These are phyloP conservation scores for Trichoderma arundinaceum DNA, from an alignment of 2,329 filamentous ascomycete species.

Conservation along the genomic window DNA sequence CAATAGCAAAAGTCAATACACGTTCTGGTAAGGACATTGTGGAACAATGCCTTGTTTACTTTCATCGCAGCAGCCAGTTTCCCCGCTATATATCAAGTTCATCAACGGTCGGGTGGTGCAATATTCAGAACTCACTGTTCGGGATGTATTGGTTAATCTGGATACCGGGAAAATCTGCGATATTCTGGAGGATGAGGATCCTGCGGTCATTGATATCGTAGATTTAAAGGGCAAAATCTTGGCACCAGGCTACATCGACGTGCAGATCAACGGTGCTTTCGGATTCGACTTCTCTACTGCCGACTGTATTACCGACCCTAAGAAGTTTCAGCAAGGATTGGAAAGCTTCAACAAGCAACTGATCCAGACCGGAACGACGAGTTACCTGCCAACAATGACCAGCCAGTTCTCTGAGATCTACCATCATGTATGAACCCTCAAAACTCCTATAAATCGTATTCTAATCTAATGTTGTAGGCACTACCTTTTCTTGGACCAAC, in stretches of 20 bases:
- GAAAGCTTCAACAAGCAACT: neutral
- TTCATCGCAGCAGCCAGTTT: too few relatives aligned
- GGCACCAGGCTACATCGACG: too few relatives aligned
- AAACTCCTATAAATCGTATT: too few relatives aligned
- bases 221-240: too few relatives aligned
- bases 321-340: too few relatives aligned
- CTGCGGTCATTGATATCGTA: neutral
- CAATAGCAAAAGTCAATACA: too few relatives aligned
- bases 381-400: neutral
- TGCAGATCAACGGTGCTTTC: too few relatives aligned
- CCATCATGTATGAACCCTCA: neutral
- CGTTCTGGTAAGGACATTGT: too few relatives aligned
- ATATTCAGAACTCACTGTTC: neutral
- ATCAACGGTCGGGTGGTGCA: neutral
- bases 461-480: neutral
- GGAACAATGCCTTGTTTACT: too few relatives aligned
- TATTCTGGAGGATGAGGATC: neutral
- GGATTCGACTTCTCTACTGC: too few relatives aligned
- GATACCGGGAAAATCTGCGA: neutral
- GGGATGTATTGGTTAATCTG: neutral
- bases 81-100: too few relatives aligned
- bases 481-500: constrained; percentile 4
- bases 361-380: neutral
- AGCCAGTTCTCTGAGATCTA: neutral
- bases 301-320: too few relatives aligned